Percentiles rank a stretch among this genome's conserved stretches.
These are phyloP conservation scores for Fusarium domesticum DNA, from an alignment of 2,329 filamentous ascomycete species.

Conservation along the genomic window DNA sequence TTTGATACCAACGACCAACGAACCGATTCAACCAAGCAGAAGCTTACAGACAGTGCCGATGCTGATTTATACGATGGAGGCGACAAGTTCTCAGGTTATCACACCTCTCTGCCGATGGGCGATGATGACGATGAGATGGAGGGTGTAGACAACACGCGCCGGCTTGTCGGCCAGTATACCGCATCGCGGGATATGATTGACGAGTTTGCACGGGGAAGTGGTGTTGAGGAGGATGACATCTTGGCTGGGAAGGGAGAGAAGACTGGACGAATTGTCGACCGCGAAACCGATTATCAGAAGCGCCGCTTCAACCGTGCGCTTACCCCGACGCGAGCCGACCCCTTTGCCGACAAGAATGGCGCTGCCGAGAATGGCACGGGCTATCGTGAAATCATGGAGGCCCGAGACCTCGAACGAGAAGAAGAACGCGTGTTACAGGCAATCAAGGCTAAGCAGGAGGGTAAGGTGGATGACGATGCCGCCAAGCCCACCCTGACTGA, in stretches of 20 bases:
- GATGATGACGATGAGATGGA: conserved; percentile 78
- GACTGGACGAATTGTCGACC: conserved; percentile 83
- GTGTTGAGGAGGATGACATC: conserved; percentile 89
- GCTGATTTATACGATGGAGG: conserved; percentile 78
- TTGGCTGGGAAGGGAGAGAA: conserved; percentile 79
- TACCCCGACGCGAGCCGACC: conserved; percentile 81
- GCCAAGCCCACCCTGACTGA: conserved; percentile 74
- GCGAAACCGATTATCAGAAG: conserved; percentile 97
- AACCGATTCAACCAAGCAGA: conserved; percentile 86
- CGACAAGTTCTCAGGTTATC: conserved; percentile 87
- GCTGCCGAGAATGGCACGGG: conserved; percentile 69
- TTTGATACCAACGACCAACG: conserved; percentile 79
- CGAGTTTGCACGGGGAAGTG: conserved; percentile 81
- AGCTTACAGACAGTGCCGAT: conserved; percentile 85
- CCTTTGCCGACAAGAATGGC: conserved; percentile 74
- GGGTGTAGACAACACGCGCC: conserved; percentile 68
- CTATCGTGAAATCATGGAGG: conserved; percentile 88
- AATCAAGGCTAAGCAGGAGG: conserved; percentile 70
- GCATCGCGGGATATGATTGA: conserved; percentile 89
- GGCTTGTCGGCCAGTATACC: conserved; percentile 92
- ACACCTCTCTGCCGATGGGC: conserved; percentile 78
- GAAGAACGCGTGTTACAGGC: conserved; percentile 80
- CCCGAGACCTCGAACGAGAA: conserved; percentile 86
- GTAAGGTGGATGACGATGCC: conserved; percentile 57
- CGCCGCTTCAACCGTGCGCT: conserved; percentile 85